Conservation (phyloP, 257 asterid genomes). For the Anisodus tanguticus region DNA sequence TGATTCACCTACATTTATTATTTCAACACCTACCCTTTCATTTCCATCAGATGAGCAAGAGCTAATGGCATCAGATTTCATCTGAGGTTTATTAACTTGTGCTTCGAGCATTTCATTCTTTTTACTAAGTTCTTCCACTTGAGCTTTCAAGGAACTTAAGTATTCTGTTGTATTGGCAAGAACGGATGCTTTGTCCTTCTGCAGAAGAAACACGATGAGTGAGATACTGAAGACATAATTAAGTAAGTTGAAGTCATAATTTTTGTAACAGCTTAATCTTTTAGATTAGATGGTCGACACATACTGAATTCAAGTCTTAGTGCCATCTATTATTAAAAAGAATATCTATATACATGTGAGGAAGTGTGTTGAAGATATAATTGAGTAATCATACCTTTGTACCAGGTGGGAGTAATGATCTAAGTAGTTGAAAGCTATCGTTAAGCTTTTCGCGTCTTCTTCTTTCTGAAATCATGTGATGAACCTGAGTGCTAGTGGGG, state of each 20-base stretch:
- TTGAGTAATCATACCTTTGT: conserved; percentile 28
- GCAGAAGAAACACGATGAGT: neutral
- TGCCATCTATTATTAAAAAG: neutral
- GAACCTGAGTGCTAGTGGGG: conserved; percentile 29
- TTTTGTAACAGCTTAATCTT: neutral
- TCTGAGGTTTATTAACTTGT: neutral
- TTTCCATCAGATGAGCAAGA: neutral
- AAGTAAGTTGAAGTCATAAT: no score
- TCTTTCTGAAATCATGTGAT: conserved; percentile 33
- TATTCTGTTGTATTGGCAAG: conserved; percentile 31
- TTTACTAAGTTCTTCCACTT: conserved; percentile 30
- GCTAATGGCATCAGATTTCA: neutral
- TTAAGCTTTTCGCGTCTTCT: conserved; percentile 27
- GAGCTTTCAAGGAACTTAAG: conserved; percentile 15
- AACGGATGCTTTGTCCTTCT: conserved; percentile 37
- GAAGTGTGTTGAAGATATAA: neutral
- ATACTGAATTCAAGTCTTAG: neutral
- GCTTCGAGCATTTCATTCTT: conserved; percentile 28
- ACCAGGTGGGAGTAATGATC: conserved; percentile 31
- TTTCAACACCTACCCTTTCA: conserved; percentile 21
- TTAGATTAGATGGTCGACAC: neutral
- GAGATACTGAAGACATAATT: no score
- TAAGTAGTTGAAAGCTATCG: conserved; percentile 28
- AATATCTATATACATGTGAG: neutral
- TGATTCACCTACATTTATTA: conserved; percentile 19